A percentile compares a stretch with the other conserved stretches of the same genome.
These are phyloP conservation scores for Flueggea neowawraea DNA, from an alignment of 441 rosid genomes.

Conservation along the genomic window DNA sequence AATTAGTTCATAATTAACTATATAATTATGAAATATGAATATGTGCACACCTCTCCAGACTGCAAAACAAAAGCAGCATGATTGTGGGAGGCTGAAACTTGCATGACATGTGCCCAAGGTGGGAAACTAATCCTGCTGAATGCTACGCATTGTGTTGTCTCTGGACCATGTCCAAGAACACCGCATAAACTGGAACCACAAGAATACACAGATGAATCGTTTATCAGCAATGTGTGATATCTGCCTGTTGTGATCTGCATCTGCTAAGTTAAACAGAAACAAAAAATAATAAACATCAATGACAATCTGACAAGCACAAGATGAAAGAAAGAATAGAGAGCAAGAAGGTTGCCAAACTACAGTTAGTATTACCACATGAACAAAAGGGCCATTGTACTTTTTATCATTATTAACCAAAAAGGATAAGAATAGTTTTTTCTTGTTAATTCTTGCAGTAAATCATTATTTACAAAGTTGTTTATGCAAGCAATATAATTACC, in stretches of 20 bases:
- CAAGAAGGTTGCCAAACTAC: too few relatives aligned
- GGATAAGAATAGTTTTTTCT: too few relatives aligned
- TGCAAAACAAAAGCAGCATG: constrained; percentile 86
- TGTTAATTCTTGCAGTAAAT: too few relatives aligned
- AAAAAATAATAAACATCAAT: constrained; percentile 14
- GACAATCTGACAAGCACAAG: constrained; percentile 7
- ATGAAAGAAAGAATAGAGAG: neutral
- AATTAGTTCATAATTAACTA: constrained; percentile 1
- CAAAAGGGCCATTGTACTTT: neutral
- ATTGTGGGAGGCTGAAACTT: constrained; percentile 89
- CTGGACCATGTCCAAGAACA: constrained; percentile 95
- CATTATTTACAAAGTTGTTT: too few relatives aligned
- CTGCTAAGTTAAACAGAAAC: constrained; percentile 36
- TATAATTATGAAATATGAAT: neutral
- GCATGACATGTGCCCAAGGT: constrained; percentile 51
- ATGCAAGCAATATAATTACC: too few relatives aligned
- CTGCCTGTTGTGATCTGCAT: constrained; percentile 95
- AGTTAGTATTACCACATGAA: too few relatives aligned
- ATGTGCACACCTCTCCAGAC: constrained; percentile 84
- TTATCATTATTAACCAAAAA: too few relatives aligned
- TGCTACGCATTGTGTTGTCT: constrained; percentile 83
- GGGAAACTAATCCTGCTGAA: constrained; percentile 75
- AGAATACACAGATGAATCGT: constrained; percentile 83
- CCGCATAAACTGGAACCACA: constrained; percentile 88
- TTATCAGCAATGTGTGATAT: constrained; percentile 86